These are phyloP conservation scores for Prunus dulcis DNA, from an alignment of 306 rosid genomes.

Conservation along the genomic window DNA sequence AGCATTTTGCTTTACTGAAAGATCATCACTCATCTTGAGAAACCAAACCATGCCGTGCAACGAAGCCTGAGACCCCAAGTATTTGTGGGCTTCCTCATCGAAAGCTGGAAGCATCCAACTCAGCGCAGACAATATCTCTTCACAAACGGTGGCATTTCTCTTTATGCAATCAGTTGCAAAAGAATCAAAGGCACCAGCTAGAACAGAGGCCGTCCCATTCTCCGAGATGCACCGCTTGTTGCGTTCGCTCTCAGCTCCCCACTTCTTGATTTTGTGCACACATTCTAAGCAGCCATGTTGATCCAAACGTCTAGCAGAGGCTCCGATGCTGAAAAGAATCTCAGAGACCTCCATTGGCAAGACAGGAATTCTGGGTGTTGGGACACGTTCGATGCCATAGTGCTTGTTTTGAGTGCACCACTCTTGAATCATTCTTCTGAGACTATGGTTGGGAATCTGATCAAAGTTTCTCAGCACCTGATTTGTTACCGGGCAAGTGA, in stretches of 20 bases:
- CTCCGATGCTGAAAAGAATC: slow-evolving; percentile 25
- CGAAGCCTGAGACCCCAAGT: slow-evolving; percentile 52
- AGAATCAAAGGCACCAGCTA: slow-evolving; percentile 48
- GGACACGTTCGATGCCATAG: slow-evolving; percentile 58
- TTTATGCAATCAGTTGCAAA: slow-evolving; percentile 44
- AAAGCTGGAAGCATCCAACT: slow-evolving; percentile 61
- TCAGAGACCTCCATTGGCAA: slow-evolving; percentile 38
- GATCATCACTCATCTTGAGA: slow-evolving; percentile 40
- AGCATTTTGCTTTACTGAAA: slow-evolving; percentile 47
- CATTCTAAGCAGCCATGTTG: slow-evolving; percentile 39
- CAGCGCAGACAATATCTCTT: slow-evolving; percentile 51
- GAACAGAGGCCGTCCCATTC: slow-evolving; percentile 43
- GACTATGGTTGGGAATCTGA: slow-evolving; percentile 63
- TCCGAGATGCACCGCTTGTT: slow-evolving; percentile 46
- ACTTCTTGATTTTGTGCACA: slow-evolving; percentile 38
- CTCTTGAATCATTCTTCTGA: slow-evolving; percentile 66
- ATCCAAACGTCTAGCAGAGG: slow-evolving; percentile 27
- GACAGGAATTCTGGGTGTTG: slow-evolving; percentile 62
- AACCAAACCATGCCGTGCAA: slow-evolving; percentile 59
- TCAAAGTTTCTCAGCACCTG: slow-evolving; percentile 48
- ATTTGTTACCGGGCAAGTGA: slow-evolving; percentile 60
- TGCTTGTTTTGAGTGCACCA: slow-evolving; percentile 60
- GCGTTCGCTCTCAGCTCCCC: slow-evolving; percentile 57
- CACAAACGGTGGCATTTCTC: slow-evolving; percentile 36
- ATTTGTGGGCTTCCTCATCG: slow-evolving; percentile 43